Conservation (phyloP, 257 asterid genomes). For the Lycium barbarum region DNA sequence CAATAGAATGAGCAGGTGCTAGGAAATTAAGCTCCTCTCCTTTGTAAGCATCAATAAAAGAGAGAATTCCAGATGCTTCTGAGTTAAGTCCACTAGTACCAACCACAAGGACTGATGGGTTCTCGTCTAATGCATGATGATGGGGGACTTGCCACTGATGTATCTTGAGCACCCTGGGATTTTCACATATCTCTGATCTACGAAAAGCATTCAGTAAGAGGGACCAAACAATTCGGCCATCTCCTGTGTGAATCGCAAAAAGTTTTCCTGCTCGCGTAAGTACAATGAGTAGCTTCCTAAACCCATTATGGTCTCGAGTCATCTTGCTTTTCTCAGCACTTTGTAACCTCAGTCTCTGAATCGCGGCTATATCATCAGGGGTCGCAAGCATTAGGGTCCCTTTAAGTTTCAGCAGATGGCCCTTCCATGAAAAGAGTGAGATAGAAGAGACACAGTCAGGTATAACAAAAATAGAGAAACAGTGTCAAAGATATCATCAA, state of each 20-base stretch:
- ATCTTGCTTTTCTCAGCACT: constrained; percentile 91
- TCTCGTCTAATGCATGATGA: constrained; percentile 93
- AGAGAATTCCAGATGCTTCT: constrained; percentile 79
- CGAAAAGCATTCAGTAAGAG: constrained; percentile 51
- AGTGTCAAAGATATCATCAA: not conserved
- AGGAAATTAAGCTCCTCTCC: constrained; percentile 75
- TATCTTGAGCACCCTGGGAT: constrained; percentile 70
- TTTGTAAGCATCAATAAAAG: constrained; percentile 81
- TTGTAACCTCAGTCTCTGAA: constrained; percentile 77
- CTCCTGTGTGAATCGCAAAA: constrained; percentile 88
- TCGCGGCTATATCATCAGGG: constrained; percentile 86
- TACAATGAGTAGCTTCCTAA: constrained; percentile 79
- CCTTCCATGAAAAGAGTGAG: constrained; percentile 50
- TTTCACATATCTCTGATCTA: constrained; percentile 67
- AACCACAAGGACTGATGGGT: constrained; percentile 89
- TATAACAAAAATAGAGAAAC: not conserved
- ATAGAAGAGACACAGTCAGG: not conserved
- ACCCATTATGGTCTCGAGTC: constrained; percentile 93
- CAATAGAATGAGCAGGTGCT: constrained; percentile 74
- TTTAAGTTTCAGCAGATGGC: constrained; percentile 92
- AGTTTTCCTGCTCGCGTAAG: constrained; percentile 90
- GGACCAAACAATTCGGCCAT: constrained; percentile 84
- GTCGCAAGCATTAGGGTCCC: constrained; percentile 93
- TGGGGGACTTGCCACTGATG: constrained; percentile 97
- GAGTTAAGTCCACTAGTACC: constrained; percentile 77